Percentiles rank a stretch among this genome's conserved stretches.
Evolutionary conservation across 192 early-diverging fungal species (phyloP).

Genomic region (Coemansia sp.): DNA sequence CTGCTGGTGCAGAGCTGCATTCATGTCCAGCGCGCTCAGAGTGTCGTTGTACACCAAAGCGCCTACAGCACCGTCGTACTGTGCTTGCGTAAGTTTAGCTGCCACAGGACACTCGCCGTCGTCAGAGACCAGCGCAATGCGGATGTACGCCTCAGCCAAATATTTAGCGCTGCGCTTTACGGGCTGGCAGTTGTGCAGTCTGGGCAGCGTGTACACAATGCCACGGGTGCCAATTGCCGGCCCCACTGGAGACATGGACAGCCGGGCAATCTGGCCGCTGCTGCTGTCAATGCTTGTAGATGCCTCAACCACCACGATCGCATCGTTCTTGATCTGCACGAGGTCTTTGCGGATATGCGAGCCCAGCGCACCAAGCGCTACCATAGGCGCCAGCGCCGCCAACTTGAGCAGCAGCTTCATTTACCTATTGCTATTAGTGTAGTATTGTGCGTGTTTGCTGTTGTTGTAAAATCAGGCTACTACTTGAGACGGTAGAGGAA

Average conservation of each 20-base stretch:
- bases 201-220: slow-evolving; percentile 37
- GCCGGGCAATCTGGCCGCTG: slow-evolving; percentile 22
- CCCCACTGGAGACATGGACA: slow-evolving; percentile 31
- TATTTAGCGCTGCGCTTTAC: slow-evolving; percentile 28
- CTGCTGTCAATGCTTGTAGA: slow-evolving; percentile 42
- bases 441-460: too few relatives aligned
- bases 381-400: slow-evolving; percentile 6
- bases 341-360: slow-evolving; percentile 50
- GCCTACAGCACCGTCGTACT: slow-evolving; percentile 50
- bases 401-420: slow-evolving; percentile 31
- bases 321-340: slow-evolving; percentile 47
- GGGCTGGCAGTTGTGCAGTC: slow-evolving; percentile 28
- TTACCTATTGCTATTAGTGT: neutral
- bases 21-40: slow-evolving; percentile 19
- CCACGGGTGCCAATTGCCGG: slow-evolving; percentile 40
- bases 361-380: slow-evolving; percentile 13
- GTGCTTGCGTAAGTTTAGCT: slow-evolving; percentile 40
- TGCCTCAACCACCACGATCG: slow-evolving; percentile 35
- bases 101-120: slow-evolving; percentile 36
- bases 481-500: neutral
- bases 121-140: slow-evolving; percentile 40
- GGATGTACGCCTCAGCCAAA: slow-evolving; percentile 38
- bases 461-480: too few relatives aligned
- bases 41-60: slow-evolving; percentile 46
- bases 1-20: slow-evolving; percentile 13